phyloP scores from a whole-genome alignment of 2,329 filamentous ascomycete species.

The Fusarium papillatum region DNA sequence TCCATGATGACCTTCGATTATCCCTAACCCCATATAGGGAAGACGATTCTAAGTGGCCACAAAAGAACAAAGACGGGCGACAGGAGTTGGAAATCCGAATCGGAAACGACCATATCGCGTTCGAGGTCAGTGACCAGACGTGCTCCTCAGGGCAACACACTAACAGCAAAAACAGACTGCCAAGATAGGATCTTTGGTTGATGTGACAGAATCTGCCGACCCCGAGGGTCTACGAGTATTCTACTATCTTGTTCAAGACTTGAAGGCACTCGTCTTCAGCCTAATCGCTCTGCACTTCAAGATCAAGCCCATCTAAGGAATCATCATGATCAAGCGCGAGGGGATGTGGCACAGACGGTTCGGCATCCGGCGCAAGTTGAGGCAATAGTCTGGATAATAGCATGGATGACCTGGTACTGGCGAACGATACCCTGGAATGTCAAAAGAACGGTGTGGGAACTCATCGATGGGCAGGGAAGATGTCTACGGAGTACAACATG shows the following conservation, averaged over 20 bases:
- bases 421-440: slow-evolving; percentile 35
- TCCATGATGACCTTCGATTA: slow-evolving; percentile 3
- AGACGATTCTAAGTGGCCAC: slow-evolving; percentile 98
- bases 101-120: slow-evolving; percentile 96
- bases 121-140: slow-evolving; percentile 76
- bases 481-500: slow-evolving; percentile 4
- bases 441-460: slow-evolving; percentile 27
- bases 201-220: slow-evolving; percentile 96
- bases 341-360: slow-evolving; percentile 14
- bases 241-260: slow-evolving; percentile 97
- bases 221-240: slow-evolving; percentile 97
- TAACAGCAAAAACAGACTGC: slow-evolving; percentile 76
- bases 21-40: slow-evolving; percentile 70
- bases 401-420: slow-evolving; percentile 8
- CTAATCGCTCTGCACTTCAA: slow-evolving; percentile 98
- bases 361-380: background rate
- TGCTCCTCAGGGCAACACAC: background rate
- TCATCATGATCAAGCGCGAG: background rate
- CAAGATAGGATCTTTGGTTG: slow-evolving; percentile 96
- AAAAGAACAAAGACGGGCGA: slow-evolving; percentile 98
- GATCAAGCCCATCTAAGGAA: slow-evolving; percentile 79
- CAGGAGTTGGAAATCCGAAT: slow-evolving; percentile 96
- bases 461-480: slow-evolving; percentile 5
- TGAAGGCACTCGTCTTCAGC: slow-evolving; percentile 97
- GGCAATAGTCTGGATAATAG: background rate